A percentile compares a stretch with the other conserved stretches of the same genome.
These are phyloP conservation scores for Viola pubescens DNA, from an alignment of 441 rosid species.

Conservation along the genomic window DNA sequence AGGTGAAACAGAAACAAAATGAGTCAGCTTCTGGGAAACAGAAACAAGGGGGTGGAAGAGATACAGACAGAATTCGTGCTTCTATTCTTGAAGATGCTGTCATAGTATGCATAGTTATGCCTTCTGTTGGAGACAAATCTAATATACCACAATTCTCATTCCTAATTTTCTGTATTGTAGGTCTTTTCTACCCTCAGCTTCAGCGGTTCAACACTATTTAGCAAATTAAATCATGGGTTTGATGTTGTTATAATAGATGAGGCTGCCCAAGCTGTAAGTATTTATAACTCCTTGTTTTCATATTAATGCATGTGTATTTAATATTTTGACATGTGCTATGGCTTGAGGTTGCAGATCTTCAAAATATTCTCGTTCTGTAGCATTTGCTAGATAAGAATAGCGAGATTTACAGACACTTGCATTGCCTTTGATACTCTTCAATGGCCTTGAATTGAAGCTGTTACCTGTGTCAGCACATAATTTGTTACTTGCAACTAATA, in stretches of 20 bases:
- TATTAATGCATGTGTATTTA: conserved; percentile 5
- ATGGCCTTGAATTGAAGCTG: too few relatives aligned
- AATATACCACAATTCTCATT: conserved; percentile 5
- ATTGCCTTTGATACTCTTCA: too few relatives aligned
- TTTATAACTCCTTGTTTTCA: conserved; percentile 5
- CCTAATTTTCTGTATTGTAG: conserved; percentile 30
- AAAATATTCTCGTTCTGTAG: too few relatives aligned
- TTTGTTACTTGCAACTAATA: too few relatives aligned
- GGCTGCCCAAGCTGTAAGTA: conserved; percentile 97
- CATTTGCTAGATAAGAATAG: too few relatives aligned
- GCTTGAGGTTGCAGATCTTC: conserved; percentile 4
- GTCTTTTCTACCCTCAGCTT: conserved; percentile 93
- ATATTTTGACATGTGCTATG: background rate
- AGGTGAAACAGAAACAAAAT: conserved; percentile 66
- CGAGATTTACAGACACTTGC: too few relatives aligned
- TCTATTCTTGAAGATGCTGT: conserved; percentile 81
- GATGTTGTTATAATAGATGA: conserved; percentile 97
- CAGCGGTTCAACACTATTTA: conserved; percentile 74
- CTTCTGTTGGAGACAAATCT: conserved; percentile 14
- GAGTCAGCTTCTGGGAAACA: conserved; percentile 58
- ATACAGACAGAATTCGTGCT: conserved; percentile 65
- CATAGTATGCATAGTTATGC: conserved; percentile 43
- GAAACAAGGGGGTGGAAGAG: conserved; percentile 67
- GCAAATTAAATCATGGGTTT: conserved; percentile 60
- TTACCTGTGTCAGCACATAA: too few relatives aligned